A percentile compares a stretch with the other conserved stretches of the same genome.
phyloP scores from a whole-genome alignment of 441 rosid genomes.

The Populus hybrid region DNA sequence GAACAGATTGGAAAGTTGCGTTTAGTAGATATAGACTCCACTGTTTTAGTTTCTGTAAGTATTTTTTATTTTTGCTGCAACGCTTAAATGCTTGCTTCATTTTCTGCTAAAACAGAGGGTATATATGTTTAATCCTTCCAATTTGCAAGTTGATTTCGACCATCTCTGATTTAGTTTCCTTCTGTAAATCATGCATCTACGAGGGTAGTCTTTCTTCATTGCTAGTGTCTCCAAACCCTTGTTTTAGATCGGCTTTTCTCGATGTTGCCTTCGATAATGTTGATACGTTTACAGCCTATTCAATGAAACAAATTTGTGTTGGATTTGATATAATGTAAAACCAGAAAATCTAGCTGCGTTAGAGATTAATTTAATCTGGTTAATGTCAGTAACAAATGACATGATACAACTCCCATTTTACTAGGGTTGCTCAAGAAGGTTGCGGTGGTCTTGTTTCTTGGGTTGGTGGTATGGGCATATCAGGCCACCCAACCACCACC shows the following conservation, averaged over 20 bases:
- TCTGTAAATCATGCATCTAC: too few species aligned
- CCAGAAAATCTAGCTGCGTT: not conserved
- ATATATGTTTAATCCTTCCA: too few species aligned
- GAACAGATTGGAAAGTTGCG: too few species aligned
- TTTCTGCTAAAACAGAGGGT: too few species aligned
- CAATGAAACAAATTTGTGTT: not conserved
- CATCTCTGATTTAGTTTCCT: too few species aligned
- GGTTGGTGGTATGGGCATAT: slow-evolving; percentile 53
- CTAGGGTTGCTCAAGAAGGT: slow-evolving; percentile 34
- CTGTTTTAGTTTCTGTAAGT: too few species aligned
- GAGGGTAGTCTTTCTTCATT: too few species aligned
- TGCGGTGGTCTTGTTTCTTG: slow-evolving; percentile 34
- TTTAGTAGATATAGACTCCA: too few species aligned
- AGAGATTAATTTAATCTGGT: not conserved
- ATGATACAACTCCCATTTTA: not conserved
- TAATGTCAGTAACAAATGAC: not conserved
- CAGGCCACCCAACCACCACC: slow-evolving; percentile 51
- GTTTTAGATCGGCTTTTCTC: not conserved
- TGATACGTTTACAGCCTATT: not conserved
- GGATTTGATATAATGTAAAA: not conserved
- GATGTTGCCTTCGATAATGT: not conserved
- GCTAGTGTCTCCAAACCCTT: not conserved
- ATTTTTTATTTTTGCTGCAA: too few species aligned
- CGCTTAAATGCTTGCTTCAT: too few species aligned
- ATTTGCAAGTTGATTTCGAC: too few species aligned